phyloP scores from a whole-genome alignment of 108 stramenopile species.

The Nitzschia palea region DNA sequence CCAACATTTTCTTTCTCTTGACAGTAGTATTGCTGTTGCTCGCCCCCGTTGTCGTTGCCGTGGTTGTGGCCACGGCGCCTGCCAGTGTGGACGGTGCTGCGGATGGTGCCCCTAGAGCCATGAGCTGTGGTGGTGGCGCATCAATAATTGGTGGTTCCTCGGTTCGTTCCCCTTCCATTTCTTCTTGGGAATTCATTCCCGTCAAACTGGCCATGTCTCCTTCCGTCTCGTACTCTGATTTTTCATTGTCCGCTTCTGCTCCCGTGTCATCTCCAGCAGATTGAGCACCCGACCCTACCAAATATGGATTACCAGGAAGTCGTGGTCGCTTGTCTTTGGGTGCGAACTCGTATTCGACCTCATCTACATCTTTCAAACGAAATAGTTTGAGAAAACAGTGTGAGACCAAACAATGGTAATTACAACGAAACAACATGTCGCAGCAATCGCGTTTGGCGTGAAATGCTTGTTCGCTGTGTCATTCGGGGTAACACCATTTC shows the following conservation, averaged over 20 bases:
- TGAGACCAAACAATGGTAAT: neutral
- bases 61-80: slow-evolving; percentile 15
- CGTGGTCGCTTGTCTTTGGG: slow-evolving; percentile 53
- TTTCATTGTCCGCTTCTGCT: slow-evolving; percentile 23
- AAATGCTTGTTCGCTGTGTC: too few relatives aligned
- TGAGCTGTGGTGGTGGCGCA: neutral
- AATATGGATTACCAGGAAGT: slow-evolving; percentile 19
- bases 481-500: too few relatives aligned
- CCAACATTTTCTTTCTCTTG: slow-evolving; percentile 49
- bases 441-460: too few relatives aligned
- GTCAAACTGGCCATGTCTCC: neutral
- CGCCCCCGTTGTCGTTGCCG: slow-evolving; percentile 14
- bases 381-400: neutral
- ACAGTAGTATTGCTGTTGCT: neutral
- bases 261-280: slow-evolving; percentile 17
- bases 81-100: neutral
- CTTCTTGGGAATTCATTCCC: neutral
- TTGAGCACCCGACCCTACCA: neutral
- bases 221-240: slow-evolving; percentile 8
- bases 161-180: slow-evolving; percentile 7
- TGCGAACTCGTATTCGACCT: slow-evolving; percentile 54
- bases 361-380: slow-evolving; percentile 50
- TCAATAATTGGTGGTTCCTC: neutral
- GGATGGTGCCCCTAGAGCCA: neutral
- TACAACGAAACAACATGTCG: neutral